Base-by-base conservation (phyloP, 2,329 filamentous ascomycete genomes). In the Penicillium psychrosexuale region DNA sequence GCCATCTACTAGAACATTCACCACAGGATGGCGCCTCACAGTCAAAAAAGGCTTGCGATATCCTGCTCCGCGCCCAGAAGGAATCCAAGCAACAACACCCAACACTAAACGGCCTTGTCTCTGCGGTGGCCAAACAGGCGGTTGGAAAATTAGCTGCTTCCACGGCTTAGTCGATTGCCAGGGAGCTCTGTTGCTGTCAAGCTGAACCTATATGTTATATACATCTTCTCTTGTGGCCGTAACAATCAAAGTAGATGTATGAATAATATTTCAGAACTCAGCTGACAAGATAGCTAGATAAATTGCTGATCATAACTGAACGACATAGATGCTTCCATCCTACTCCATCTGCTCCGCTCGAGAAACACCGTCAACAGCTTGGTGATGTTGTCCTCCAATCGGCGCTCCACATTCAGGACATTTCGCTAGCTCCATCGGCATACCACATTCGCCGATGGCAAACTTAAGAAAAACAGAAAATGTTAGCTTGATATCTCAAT, bases 401-500 rank as follows among this genome's bases (percentile, higher is more conserved):
- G 27, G 27, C 13, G 50, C 38, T 53, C 54, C 54, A 8, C 50
- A 56, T 7, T 56, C 54, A 8, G 67, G 67, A 24, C 67, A 69
- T 30, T 55, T 60, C 15, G 66, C 63, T 43, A 47, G 45, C 47
- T 69, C 57, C 66, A 67, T 69, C 28, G 67, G 65, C 64, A 68
- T 65, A 22, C 67, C 67, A 19, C 67, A 70, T 28, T 70, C 68
- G 9, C 68, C 66, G 34, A 69, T 57, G 1, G 68, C 60, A 50
- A 69, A 69, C 55, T 66, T 3, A 24, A 24, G 22, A 24, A 5
- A 24, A 24, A 24, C 22, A 39, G 19, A 47, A 31, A 51, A 47
- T 13, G 2, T 38, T 56, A 40, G 36, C 43, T 31, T 2, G 22
- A 42, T 22, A 19, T 5, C 31, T 36, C 27, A 36, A 34, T 13